A percentile compares a stretch with the other conserved stretches of the same genome.
These are phyloP conservation scores for Pseudogymnoascus sp. DNA, from an alignment of 2,329 filamentous ascomycete genomes.

Conservation along the genomic window DNA sequence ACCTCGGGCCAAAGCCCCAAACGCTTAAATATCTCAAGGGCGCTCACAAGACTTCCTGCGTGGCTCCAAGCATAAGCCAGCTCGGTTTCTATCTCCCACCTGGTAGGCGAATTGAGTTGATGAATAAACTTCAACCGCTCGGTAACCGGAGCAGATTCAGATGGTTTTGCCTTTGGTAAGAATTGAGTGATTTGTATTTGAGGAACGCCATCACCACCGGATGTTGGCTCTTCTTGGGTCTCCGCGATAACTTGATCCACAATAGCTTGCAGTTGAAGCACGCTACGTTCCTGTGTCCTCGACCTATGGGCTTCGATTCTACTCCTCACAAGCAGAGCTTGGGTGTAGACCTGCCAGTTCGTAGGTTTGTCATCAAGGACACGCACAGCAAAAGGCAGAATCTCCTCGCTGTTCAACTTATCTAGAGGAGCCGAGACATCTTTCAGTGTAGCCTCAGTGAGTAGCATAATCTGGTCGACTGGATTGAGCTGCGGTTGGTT, in stretches of 20 bases:
- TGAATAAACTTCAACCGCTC: constrained; percentile 78
- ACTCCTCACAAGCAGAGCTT: constrained; percentile 80
- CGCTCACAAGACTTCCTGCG: constrained; percentile 78
- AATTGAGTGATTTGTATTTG: constrained; percentile 61
- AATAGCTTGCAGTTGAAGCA: constrained; percentile 87
- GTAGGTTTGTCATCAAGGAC: constrained; percentile 82
- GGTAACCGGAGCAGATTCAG: constrained; percentile 68
- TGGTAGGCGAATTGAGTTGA: constrained; percentile 69
- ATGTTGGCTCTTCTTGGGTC: constrained; percentile 37
- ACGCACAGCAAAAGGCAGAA: constrained; percentile 79
- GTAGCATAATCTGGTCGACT: constrained; percentile 80
- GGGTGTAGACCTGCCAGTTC: constrained; percentile 97
- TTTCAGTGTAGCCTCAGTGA: constrained; percentile 80
- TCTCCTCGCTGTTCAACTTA: constrained; percentile 84
- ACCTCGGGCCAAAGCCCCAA: constrained; percentile 92
- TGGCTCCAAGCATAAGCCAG: constrained; percentile 87
- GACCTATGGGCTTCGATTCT: constrained; percentile 83
- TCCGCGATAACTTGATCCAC: constrained; percentile 93
- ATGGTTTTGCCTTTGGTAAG: constrained; percentile 63
- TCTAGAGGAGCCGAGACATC: constrained; percentile 79
- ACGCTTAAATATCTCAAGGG: constrained; percentile 91
- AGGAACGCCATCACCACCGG: constrained; percentile 27
- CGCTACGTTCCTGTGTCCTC: constrained; percentile 77
- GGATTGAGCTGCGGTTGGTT: constrained; percentile 74
- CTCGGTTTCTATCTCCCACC: constrained; percentile 93